Conservation (phyloP, 257 asterid genomes). For the Salvia splendens region DNA sequence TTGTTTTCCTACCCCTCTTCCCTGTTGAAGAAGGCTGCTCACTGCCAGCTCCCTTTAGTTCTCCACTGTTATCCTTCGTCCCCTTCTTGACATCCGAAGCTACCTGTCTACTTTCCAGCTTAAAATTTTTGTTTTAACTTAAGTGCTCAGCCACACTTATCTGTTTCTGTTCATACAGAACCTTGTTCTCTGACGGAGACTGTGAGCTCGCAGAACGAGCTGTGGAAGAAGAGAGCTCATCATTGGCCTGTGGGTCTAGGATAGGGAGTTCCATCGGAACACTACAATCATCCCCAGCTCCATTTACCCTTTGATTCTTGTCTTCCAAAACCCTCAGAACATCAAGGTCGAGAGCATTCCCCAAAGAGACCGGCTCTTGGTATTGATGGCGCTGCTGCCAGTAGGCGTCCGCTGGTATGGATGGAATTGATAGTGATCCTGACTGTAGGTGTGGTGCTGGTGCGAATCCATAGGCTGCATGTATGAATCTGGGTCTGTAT, state of each 20-base stretch:
- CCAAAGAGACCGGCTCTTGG: conserved; percentile 33
- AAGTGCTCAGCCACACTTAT: conserved; percentile 75
- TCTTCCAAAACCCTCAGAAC: conserved; percentile 68
- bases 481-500: no score
- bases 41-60: conserved; percentile 25
- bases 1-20: conserved; percentile 43
- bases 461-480: no score
- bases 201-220: conserved; percentile 36
- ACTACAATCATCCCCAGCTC: conserved; percentile 37
- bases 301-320: conserved; percentile 29
- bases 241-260: conserved; percentile 54
- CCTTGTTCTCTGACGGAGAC: conserved; percentile 37
- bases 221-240: conserved; percentile 35
- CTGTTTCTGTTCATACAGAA: conserved; percentile 53
- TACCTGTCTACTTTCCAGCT: conserved; percentile 30
- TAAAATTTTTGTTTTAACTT: conserved; percentile 40
- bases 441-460: no score
- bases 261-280: conserved; percentile 52
- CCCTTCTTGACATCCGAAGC: conserved; percentile 28
- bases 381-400: no score
- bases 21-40: conserved; percentile 35
- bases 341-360: conserved; percentile 45
- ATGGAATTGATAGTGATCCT: no score
- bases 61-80: conserved; percentile 39
- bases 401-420: no score